Base-by-base conservation (phyloP, 1,284 basidiomycete species). In the Austropuccinia psidii region DNA sequence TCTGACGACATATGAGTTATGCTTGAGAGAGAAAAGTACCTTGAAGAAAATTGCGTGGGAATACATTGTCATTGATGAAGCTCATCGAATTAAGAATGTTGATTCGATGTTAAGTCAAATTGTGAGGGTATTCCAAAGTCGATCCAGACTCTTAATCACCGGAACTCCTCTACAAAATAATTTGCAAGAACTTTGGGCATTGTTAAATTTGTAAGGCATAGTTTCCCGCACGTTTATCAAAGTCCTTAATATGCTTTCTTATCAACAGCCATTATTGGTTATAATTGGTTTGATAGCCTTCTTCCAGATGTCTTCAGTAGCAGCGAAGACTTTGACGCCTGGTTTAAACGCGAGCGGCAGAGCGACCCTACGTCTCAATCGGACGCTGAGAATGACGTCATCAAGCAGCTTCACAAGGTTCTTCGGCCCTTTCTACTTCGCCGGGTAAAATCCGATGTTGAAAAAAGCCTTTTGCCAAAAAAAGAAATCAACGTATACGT, bases 401-500 rank as follows among this genome's bases (percentile, higher is more conserved):
- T 98, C 17, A 93, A 98, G 82, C 95, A 96, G 64, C 84, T 98
- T 65, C 96, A 99, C 83, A 97, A 97, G 82, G 97, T 98, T 75
- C 83, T 99, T 6, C 85, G 95, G 35, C 95, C 95, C 3, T 98
- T 98, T 85, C 84, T 99, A 76, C 84, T 98, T 39, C 86, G 95
- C 66, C 87, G 96, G 70, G 95, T 98, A 79, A 99, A 99, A 84
- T 86, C 89, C 15, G 96, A 99, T 79, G 96, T 98, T 2, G 95
- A 99, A 84, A 98, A 98, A 84, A 91, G 87, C 75, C 84, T 98
- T 37, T 82, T 98, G 75, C 95, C 96, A 1, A 98, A 98, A 83
- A 98, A 98, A 84, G 96, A 98, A 80, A 93, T 98, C 82, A 99
- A 98, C 80, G 91, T 98, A 73, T 99, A 98, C 77, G 91, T 99